phyloP scores from a whole-genome alignment of 441 rosid genomes.

The Eruca vesicaria region DNA sequence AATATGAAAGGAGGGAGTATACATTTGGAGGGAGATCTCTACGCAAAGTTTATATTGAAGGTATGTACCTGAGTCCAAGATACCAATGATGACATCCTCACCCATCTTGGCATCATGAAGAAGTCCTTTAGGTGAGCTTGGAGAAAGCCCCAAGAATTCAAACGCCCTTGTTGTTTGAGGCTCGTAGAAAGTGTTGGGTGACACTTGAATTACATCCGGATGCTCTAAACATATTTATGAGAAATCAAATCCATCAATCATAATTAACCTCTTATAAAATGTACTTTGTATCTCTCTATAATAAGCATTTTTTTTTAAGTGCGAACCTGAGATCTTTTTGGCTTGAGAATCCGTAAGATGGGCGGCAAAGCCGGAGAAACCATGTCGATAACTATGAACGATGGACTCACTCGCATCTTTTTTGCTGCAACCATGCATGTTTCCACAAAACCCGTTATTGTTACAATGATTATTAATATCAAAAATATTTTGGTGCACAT shows the following conservation, averaged over 20 bases:
- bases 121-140: conserved; percentile 35
- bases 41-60: background rate
- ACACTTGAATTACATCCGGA: conserved; percentile 53
- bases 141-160: conserved; percentile 62
- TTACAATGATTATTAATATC: background rate
- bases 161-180: conserved; percentile 67
- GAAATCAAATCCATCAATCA: background rate
- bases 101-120: conserved; percentile 55
- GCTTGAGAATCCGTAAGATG: conserved; percentile 56
- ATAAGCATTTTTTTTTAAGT: background rate
- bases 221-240: conserved; percentile 37
- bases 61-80: conserved; percentile 50
- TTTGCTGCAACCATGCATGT: background rate
- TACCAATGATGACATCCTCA: conserved; percentile 58
- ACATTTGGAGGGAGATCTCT: background rate
- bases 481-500: background rate
- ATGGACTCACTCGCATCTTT: background rate
- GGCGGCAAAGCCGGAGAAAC: conserved; percentile 73
- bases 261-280: background rate
- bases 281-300: background rate
- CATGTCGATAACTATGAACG: conserved; percentile 31
- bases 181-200: conserved; percentile 44
- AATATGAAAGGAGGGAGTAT: no score
- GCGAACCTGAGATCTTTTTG: conserved; percentile 32
- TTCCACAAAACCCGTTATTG: background rate